Conservation (phyloP, 2,329 filamentous ascomycete genomes). For the Knufia fluminis region DNA sequence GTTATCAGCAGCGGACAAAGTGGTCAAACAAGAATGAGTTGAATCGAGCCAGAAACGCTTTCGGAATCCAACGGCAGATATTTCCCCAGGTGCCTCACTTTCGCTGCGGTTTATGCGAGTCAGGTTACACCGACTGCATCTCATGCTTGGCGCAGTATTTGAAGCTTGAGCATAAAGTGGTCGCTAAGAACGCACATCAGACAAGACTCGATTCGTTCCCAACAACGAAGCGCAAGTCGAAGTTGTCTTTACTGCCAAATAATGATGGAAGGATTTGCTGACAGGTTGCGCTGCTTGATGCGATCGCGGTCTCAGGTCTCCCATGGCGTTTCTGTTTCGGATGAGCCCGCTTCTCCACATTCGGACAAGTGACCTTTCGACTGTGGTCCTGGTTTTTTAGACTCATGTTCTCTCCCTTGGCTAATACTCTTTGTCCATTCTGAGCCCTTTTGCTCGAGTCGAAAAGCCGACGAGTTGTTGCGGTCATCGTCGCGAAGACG, state of each 20-base stretch:
- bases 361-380: neutral
- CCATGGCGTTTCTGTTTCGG: constrained; percentile 7
- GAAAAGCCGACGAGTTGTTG: no score
- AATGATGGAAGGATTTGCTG: constrained; percentile 1
- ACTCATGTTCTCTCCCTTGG: no score
- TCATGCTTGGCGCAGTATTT: constrained; percentile 1
- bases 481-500: no score
- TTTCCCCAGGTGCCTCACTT: neutral
- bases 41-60: constrained; percentile 2
- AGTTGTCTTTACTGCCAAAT: neutral
- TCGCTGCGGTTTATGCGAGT: neutral
- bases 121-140: constrained; percentile 1
- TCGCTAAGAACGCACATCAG: neutral
- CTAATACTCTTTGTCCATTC: no score
- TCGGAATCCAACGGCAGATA: constrained; percentile 8
- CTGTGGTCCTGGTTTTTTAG: no score
- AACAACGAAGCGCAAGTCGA: neutral
- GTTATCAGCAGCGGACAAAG: constrained; percentile 6
- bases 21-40: neutral
- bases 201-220: neutral
- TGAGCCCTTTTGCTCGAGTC: no score
- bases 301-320: constrained; percentile 5
- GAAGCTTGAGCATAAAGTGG: neutral
- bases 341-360: constrained; percentile 3
- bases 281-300: neutral